Evolutionary conservation across 169 alveolate species (phyloP), one percentile per base, ranked within the genome.

Genomic region (Plasmodium vivax): DNA sequence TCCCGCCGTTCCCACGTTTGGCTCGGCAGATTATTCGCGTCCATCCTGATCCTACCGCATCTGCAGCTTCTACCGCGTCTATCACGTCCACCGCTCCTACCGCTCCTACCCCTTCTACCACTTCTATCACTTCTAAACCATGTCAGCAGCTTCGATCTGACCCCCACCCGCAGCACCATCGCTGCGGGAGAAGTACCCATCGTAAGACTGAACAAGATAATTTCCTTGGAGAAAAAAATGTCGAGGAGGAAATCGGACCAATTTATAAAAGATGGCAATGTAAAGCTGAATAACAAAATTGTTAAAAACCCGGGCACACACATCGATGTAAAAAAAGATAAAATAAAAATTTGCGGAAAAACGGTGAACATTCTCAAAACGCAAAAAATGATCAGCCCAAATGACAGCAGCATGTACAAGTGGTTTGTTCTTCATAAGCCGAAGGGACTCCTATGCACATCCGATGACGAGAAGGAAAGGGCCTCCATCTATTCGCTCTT

Each of bases 391-490:
- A 82, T 72, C 16, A 80, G 82, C 32, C n/a, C n/a, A 23, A 81
- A 68, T 32, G 23, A 1, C n/a, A 81, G 12, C n/a, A 91, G 68
- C 1, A 1, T 23, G 74, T 54, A 68, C 41, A 91, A 80, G 56
- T 91, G 95, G 95, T 68, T 91, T 71, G 95, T 82, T 82, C 32
- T 91, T 32, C 95, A 91, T 68, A 91, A 91, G 38, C 95, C 95
- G 9, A 91, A 91, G 54, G 95, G 95, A 56, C 38, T 74, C 32
- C 16, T 91, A 62, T 91, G 95, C 71, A 91, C 95, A 68, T n/a
- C 91, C 32, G 71, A 47, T 81, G 95, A 91, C 51, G 95, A 91
- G 83, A 91, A 91, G 83, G 75, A 91, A 51, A 68, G 95, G 73
- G 73, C 36, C 23, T 82, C 91, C 34, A 82, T 91, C 3, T 91